Base-by-base conservation (phyloP, 2,329 filamentous ascomycete genomes). In the Didymella glomerata region DNA sequence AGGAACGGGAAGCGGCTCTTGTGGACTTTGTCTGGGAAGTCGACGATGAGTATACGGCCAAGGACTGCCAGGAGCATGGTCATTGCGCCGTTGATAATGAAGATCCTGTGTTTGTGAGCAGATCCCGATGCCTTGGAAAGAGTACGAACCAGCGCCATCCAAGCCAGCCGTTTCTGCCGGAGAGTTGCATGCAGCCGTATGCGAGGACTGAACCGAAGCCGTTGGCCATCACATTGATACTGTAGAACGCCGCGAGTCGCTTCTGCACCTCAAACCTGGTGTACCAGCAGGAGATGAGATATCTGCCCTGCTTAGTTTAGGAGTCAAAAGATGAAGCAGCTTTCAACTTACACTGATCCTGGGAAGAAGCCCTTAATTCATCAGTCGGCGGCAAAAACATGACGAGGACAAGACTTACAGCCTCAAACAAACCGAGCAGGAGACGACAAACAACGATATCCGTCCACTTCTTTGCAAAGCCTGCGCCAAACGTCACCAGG, bases 121-220 rank as follows among this genome's bases (percentile, higher is more conserved):
- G 8, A 16, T 36, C 6, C 8, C 16, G 7, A n/a, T 36, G 32
- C 3, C 14, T 36, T 18, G 16, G 11, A 36, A 14, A 20, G 40
- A 13, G 49, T 11, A 38, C 14, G 2, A n/a, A 61, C 56, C 67
- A 67, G 36, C 64, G 57, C 60, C 60, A 65, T 4, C 65, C 61
- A 13, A 59, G 18, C 52, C 52, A 61, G 5, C 59, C 64, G 16
- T 53, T 60, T 10, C 50, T 48, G 6, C 65, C 65, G 25, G 46
- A 50, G 3, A 68, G 57, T 34, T 58, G 54, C 61, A 65, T 66
- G 73, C 74, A 40, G 79, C 78, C 27, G 84, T 77, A 13, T 76
- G 64, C 82, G 0, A 85, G 72, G 8, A 85, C 73, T 0, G 82
- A 82, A 6, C 82, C 83, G 49, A 85, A 85, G 4, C 81, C 83